Percentiles rank a stretch among this genome's conserved stretches.
These are phyloP conservation scores for Zelonia costaricensis DNA, from an alignment of 208 protist species.

Conservation along the genomic window DNA sequence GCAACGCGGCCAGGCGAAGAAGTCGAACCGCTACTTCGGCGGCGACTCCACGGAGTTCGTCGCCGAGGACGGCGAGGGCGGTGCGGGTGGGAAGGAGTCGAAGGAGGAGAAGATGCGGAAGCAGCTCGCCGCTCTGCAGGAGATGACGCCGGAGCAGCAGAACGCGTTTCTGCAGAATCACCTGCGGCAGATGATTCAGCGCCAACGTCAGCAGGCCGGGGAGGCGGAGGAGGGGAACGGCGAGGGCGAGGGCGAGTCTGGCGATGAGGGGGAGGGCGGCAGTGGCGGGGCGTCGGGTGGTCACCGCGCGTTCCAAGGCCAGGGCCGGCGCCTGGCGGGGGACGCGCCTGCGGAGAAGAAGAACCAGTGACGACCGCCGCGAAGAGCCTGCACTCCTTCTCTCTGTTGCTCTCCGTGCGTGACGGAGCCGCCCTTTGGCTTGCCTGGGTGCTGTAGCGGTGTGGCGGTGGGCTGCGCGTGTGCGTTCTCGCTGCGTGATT, in stretches of 20 bases:
- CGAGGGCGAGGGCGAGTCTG: conserved; percentile 4
- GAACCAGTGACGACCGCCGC: too few relatives aligned
- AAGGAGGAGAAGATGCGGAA: conserved; percentile 1
- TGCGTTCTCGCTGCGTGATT: too few relatives aligned
- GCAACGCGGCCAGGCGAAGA: conserved; percentile 25
- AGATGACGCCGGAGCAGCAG: conserved; percentile 18
- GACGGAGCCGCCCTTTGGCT: too few relatives aligned
- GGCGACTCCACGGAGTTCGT: conserved; percentile 62
- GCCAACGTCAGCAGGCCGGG: conserved; percentile 8
- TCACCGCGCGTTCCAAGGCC: conserved; percentile 19
- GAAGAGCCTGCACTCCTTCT: too few relatives aligned
- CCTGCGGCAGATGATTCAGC: conserved; percentile 22
- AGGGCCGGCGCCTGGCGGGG: conserved; percentile 21
- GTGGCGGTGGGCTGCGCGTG: too few relatives aligned
- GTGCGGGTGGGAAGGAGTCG: background rate
- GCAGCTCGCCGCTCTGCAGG: background rate
- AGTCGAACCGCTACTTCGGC: conserved; percentile 70
- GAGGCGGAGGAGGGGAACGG: conserved; percentile 1
- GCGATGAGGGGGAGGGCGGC: conserved; percentile 3
- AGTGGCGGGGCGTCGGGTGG: background rate
- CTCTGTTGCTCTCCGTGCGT: too few relatives aligned
- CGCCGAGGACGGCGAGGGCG: conserved; percentile 21
- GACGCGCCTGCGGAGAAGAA: too few relatives aligned
- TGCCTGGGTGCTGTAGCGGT: too few relatives aligned
- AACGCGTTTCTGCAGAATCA: conserved; percentile 20